These are phyloP conservation scores for Oropetium thomaeum DNA, from an alignment of 176 grass and related monocot genomes.

Conservation along the genomic window DNA sequence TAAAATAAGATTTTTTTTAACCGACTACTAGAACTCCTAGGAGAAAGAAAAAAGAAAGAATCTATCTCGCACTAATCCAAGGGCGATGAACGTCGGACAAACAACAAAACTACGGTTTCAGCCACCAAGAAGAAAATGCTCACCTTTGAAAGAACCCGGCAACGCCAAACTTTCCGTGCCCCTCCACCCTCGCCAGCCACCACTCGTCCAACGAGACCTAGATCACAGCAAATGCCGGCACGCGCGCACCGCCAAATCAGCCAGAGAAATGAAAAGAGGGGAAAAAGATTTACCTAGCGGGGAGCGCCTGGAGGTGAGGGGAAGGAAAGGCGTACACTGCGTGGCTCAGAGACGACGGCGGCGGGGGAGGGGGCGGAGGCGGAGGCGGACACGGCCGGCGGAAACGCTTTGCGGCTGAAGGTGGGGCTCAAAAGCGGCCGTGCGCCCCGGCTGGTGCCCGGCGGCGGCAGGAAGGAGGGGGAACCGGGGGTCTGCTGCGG, in stretches of 20 bases:
- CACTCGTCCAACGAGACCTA: conserved; percentile 26
- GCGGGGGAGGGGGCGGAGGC: no score
- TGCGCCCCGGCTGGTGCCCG: not conserved
- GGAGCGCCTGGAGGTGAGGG: not conserved
- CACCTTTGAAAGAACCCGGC: conserved; percentile 10
- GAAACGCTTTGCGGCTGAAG: not conserved
- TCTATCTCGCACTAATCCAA: not conserved
- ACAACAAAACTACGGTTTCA: not conserved
- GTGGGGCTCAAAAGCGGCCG: not conserved
- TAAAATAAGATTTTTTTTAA: not conserved
- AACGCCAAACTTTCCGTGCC: conserved; percentile 24
- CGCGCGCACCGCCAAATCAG: not conserved
- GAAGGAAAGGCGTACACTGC: not conserved
- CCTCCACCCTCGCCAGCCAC: conserved; percentile 35
- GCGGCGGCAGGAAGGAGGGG: not conserved
- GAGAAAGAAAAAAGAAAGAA: not conserved
- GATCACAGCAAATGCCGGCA: not conserved
- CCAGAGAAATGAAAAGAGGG: no score
- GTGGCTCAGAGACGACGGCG: not conserved
- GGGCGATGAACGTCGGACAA: not conserved
- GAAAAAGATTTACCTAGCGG: not conserved
- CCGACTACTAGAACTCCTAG: not conserved
- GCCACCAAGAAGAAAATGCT: not conserved
- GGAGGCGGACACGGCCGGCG: no score
- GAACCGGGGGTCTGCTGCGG: not conserved